A percentile compares a stretch with the other conserved stretches of the same genome.
Evolutionary conservation across 1,284 basidiomycete genomes (phyloP).

Genomic region (Lentinus polychrous): DNA sequence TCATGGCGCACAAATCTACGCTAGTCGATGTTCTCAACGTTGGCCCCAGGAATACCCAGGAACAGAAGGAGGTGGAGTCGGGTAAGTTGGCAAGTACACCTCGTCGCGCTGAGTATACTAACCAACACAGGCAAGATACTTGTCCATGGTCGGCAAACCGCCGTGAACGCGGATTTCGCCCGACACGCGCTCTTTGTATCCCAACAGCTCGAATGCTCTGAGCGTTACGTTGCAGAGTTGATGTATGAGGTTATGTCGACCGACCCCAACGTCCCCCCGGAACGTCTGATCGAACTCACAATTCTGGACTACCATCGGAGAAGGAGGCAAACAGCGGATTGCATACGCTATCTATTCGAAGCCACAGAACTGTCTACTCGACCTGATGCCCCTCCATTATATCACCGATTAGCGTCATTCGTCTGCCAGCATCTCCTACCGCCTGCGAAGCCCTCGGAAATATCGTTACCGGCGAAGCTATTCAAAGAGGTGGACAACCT

Average conservation of each 20-base stretch:
- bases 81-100: conserved; percentile 37
- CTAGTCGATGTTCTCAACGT: conserved; percentile 59
- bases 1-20: conserved; percentile 57
- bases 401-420: conserved; percentile 45
- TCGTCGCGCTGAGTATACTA: neutral
- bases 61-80: conserved; percentile 66
- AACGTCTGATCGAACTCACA: conserved; percentile 54
- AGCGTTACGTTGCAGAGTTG: conserved; percentile 67
- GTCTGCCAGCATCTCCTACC: conserved; percentile 46
- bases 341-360: conserved; percentile 48
- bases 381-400: conserved; percentile 35
- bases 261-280: conserved; percentile 55
- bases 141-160: conserved; percentile 52
- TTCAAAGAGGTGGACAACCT: conserved; percentile 58
- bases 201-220: conserved; percentile 70
- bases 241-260: conserved; percentile 55
- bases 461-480: conserved; percentile 45
- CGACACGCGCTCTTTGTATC: conserved; percentile 70
- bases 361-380: conserved; percentile 32
- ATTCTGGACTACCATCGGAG: conserved; percentile 62
- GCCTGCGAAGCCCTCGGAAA: conserved; percentile 24
- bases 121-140: conserved; percentile 48
- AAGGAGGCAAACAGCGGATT: conserved; percentile 62
- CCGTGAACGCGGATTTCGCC: conserved; percentile 68
- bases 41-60: conserved; percentile 50